Evolutionary conservation across 257 asterid species (phyloP), one percentile per base, ranked within the genome.

Genomic region (Sherardia arvensis): DNA sequence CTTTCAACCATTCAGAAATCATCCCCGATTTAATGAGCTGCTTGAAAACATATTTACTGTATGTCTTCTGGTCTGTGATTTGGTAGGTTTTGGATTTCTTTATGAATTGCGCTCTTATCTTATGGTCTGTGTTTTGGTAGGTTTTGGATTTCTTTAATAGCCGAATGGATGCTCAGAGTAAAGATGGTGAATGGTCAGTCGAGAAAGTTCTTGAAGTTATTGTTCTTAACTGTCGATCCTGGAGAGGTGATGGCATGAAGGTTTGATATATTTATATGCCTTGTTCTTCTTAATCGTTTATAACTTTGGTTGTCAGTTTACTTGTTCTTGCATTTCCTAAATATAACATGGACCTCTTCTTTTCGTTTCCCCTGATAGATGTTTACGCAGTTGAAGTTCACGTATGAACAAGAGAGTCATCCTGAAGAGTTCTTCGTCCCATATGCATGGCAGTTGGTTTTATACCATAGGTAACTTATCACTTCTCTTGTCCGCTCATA

Each of bases 191-290:
- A 63, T 88, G 96, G 95, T 91, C 95, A 7, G 98, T 91, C 59
- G 98, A 91, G 81, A 91, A 86, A 80, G 95, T 86, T 67, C 92
- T 91, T 62, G 80, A 88, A 78, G 78, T 86, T 73, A 86, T 91
- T 65, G 69, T 84, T 40, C 81, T 75, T 64, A 84, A 88, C 72
- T 86, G 95, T 71, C 77, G 95, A 74, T 85, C 88, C 66, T 91
- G 98, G 98, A 84, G 97, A 76, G 98, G 95, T 54, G 98, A 88
- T 71, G 97, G 98, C 76, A 81, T 91, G 87, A 88, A 88, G 94
- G 96, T 88, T 68, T 15, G 72, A 40, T 45, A 67, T 66, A 71
- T n/a, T n/a, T n/a, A n/a, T 73, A 67, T 53, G 62, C 65, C 21
- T 20, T 5, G 22, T 28, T 62, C 1, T n/a, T 45, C 49, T 32